Evolutionary conservation across 345 rosid species (phyloP), one percentile per base, ranked within the genome.

Genomic region (Hirschfeldia incana): DNA sequence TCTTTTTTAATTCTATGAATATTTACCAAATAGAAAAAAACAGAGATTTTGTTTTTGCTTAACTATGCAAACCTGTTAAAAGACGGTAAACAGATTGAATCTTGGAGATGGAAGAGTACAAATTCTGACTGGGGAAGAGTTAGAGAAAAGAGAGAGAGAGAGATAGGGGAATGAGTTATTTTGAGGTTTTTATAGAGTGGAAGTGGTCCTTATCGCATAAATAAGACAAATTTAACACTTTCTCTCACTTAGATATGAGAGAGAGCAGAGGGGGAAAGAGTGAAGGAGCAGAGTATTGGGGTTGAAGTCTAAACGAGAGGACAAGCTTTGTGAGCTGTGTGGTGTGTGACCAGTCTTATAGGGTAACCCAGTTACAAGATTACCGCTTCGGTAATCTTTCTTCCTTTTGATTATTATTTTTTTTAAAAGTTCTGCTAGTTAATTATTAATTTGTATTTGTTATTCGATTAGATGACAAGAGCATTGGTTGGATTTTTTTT

Each of bases 321-420:
- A 79, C 58, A 53, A 69, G 39, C 77, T 73, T 58, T 65, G 51
- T 74, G 67, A 68, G 70, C 39, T 63, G 79, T 73, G 74, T 66
- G 21, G 21, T 64, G 73, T 67, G 78, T 63, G 49, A 10, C 49
- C 13, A 80, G 71, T 74, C 79, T 80, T 80, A 80, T 80, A 80
- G 72, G 67, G 27, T 55, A 39, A 55, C 72, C 39, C 36, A 69
- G 37, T 69, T 21, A 51, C 75, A 29, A 61, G 70, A 69, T 62
- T 63, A 74, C 29, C 65, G 75, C 39, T 74, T 74, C 66, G 65
- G 61, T 74, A 68, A 68, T 79, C 74, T 67, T 67, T 67, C 15
- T 36, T 76, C 6, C 7, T 51, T 8, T 29, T 42, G 8, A 12
- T 46, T 46, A 33, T 53, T 49, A 8, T 8, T 6, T 16, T 6